Base-by-base conservation (phyloP, 495 filamentous ascomycete genomes). In the Penicillium bialowiezense region DNA sequence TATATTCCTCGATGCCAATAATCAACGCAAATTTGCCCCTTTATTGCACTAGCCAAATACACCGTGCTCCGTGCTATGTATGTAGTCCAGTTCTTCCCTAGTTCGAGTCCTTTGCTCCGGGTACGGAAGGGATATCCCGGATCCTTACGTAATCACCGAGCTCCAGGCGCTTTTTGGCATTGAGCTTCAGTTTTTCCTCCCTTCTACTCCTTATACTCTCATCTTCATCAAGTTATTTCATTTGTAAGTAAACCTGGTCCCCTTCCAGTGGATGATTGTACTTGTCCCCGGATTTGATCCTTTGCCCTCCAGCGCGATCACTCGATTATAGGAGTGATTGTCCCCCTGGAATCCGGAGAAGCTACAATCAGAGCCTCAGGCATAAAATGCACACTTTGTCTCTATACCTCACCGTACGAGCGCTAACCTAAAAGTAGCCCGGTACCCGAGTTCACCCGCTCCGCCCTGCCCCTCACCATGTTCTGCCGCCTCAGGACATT, bases 401-500 rank as follows among this genome's bases (percentile, higher is more conserved):
- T 37, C 17, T 44, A 35, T 42, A 26, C 50, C 18, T 33, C 44
- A 10, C 62, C 55, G 56, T 17, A 67, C 26, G 37, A 50, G 60
- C n/a, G n/a, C 60, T 62, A 58, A 60, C 52, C 59, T 56, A 36
- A 32, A 46, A 53, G 47, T 47, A 67, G 60, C 47, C 46, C 63
- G 55, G 60, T 43, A 52, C 36, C 56, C 48, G 50, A 62, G 52
- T 65, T 60, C 35, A 59, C 54, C 63, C 64, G 58, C 53, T 59
- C 59, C 55, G 69, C 63, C 68, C 61, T 67, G 67, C 67, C 68
- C 66, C 69, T 72, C 72, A 73, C 59, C 70, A 75, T 75, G 72
- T 75, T 75, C 63, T 71, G 67, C 70, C 70, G 72, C 60, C 64
- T 75, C 60, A 75, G 62, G 67, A 67, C 71, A 67, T 64, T 59